phyloP scores from a whole-genome alignment of 345 rosid species.

The Lepidium africanum region DNA sequence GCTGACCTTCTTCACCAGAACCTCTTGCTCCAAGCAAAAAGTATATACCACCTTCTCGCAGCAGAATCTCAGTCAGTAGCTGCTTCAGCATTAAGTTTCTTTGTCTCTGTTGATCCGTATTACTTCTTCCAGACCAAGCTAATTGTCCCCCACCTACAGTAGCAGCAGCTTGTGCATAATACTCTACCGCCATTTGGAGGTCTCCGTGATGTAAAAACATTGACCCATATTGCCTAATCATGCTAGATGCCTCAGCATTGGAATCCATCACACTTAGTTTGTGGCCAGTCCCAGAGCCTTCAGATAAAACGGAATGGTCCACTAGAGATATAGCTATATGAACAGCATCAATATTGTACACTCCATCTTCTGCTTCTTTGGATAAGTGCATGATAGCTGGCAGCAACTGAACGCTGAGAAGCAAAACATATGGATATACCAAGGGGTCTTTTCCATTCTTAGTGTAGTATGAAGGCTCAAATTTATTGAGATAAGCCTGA shows the following conservation, averaged over 20 bases:
- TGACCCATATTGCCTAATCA: slow-evolving; percentile 90
- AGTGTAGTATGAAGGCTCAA: slow-evolving; percentile 89
- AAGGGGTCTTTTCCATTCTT: slow-evolving; percentile 95
- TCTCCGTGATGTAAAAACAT: slow-evolving; percentile 68
- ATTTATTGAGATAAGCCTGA: slow-evolving; percentile 90
- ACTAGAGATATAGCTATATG: slow-evolving; percentile 77
- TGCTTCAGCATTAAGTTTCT: slow-evolving; percentile 82
- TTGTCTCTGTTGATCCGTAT: slow-evolving; percentile 82
- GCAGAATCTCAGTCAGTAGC: slow-evolving; percentile 77
- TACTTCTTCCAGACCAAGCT: slow-evolving; percentile 82
- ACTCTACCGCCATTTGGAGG: slow-evolving; percentile 73
- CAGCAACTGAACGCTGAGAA: slow-evolving; percentile 79
- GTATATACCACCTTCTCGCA: slow-evolving; percentile 80
- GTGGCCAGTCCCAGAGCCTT: slow-evolving; percentile 58
- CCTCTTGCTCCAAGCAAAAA: slow-evolving; percentile 82
- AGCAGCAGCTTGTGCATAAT: slow-evolving; percentile 96
- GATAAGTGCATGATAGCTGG: slow-evolving; percentile 77
- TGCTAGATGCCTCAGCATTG: slow-evolving; percentile 78
- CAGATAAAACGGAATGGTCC: slow-evolving; percentile 71
- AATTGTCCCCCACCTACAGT: slow-evolving; percentile 86
- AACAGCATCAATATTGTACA: slow-evolving; percentile 72
- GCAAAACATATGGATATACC: slow-evolving; percentile 87
- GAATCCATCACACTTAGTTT: slow-evolving; percentile 84
- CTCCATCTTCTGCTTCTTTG: slow-evolving; percentile 82
- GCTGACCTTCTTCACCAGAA: slow-evolving; percentile 89